A percentile compares a stretch with the other conserved stretches of the same genome.
Evolutionary conservation across 169 alveolate genomes (phyloP).

Genomic region (Cryptosporidium xiaoi): DNA sequence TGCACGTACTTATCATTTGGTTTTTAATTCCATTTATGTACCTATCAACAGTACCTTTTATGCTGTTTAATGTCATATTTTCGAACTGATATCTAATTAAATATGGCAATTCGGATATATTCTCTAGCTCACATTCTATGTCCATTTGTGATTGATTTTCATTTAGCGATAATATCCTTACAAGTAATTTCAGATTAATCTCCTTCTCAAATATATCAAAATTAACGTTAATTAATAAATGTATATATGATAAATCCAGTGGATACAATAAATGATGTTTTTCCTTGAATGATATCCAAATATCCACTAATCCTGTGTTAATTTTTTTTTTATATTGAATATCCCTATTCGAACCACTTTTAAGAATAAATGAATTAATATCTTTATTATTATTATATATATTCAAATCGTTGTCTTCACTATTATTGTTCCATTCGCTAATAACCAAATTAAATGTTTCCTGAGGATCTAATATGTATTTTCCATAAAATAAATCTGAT

Average conservation of each 20-base stretch:
- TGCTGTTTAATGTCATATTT: conserved; percentile 35
- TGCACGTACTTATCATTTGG: background rate
- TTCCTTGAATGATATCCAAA: conserved; percentile 58
- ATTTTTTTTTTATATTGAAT: conserved; percentile 53
- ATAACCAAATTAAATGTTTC: conserved; percentile 27
- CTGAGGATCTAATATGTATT: conserved; percentile 54
- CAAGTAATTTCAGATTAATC: conserved; percentile 17
- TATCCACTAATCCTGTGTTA: conserved; percentile 35
- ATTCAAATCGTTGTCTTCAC: too few species aligned
- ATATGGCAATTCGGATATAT: conserved; percentile 33
- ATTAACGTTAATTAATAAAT: conserved; percentile 23
- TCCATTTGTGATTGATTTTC: conserved; percentile 23
- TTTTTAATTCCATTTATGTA: conserved; percentile 21
- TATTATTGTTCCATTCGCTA: conserved; percentile 39
- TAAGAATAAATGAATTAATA: background rate
- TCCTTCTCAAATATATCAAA: conserved; percentile 41
- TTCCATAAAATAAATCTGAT: conserved; percentile 34
- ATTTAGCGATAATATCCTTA: conserved; percentile 9
- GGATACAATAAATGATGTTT: conserved; percentile 31
- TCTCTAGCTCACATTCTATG: conserved; percentile 62
- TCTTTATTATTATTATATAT: background rate
- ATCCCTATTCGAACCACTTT: conserved; percentile 35
- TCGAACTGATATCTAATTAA: conserved; percentile 38
- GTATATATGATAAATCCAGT: background rate
- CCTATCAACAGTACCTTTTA: conserved; percentile 38